Base-by-base conservation (phyloP, 2,329 filamentous ascomycete species). In the Talaromyces piceae region DNA sequence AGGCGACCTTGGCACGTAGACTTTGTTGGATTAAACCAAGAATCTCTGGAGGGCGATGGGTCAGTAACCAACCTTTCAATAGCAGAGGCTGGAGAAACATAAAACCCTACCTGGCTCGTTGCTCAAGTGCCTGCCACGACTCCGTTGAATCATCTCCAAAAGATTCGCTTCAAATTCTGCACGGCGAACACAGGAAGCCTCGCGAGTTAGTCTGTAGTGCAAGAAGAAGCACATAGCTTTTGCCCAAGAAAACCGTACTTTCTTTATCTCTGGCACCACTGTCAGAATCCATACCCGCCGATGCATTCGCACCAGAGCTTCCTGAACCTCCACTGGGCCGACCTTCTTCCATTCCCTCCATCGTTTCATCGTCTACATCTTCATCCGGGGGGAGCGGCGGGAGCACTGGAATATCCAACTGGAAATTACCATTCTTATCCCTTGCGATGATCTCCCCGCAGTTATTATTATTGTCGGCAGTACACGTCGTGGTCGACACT, bases 1-100 rank as follows among this genome's bases (percentile, higher is more conserved):
- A 82, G 13, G 81, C 79, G 2, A 90, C 85, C 64, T 89, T 88
- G 53, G 81, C 81, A 58, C 81, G 77, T 50, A 94, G 72, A 65
- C 84, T 90, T 28, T 82, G 79, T 56, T 81, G 80, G 45, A 90
- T 79, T 20, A 82, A 78, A 56, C 86, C 82, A 23, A 89, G 73
- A 3, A 91, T 76, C 67, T 90, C 87, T 83, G 41, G n/a, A 46
- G 7, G 5, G 11, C 48, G 28, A 25, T 22, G 20, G 5, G 33
- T 50, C 20, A 45, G 28, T 16, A n/a, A 11, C 2, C 25, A 3
- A 4, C n/a, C n/a, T 1, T 20, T 12, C 20, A 18, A 12, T 37
- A 11, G n/a, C 11, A n/a, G n/a, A 6, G 16, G 4, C 16, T 5
- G 23, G 45, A 13, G n/a, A 30, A 43, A n/a, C 30, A n/a, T 16